Conservation (phyloP, 192 early-diverging fungal species). For the Ramicandelaber brevisporus region DNA sequence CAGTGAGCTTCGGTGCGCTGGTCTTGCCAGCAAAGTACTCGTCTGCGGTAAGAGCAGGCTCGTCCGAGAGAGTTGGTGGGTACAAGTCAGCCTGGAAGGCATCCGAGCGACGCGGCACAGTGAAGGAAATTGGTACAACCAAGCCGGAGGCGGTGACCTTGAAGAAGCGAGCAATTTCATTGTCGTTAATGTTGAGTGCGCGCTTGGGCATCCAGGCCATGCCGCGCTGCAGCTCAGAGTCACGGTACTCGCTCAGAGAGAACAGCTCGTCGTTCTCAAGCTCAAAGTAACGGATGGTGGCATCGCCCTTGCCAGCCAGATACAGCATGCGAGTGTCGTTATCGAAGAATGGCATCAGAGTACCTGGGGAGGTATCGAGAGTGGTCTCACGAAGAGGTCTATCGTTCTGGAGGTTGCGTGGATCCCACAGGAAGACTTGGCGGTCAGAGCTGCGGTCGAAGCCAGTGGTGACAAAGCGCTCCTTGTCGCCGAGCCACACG, state of each 20-base stretch:
- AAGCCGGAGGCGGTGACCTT: conserved; percentile 62
- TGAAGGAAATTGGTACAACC: conserved; percentile 92
- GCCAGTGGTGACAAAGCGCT: conserved; percentile 72
- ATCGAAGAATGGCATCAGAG: conserved; percentile 96
- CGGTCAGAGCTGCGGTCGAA: conserved; percentile 84
- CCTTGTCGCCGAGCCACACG: conserved; percentile 58
- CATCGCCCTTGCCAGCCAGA: conserved; percentile 93
- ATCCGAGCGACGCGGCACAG: conserved; percentile 85
- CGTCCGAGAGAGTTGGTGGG: conserved; percentile 57
- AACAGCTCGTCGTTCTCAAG: conserved; percentile 83
- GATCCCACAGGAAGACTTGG: conserved; percentile 83
- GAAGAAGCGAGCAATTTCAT: conserved; percentile 80
- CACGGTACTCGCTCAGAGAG: conserved; percentile 69
- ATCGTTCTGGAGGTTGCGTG: conserved; percentile 21
- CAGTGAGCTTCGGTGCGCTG: conserved; percentile 57
- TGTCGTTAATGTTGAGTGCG: conserved; percentile 55
- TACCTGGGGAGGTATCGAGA: conserved; percentile 81
- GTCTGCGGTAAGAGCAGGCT: conserved; percentile 64
- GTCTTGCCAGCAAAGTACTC: conserved; percentile 79
- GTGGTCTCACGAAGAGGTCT: conserved; percentile 46
- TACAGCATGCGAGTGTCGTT: conserved; percentile 71
- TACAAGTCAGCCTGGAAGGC: conserved; percentile 91
- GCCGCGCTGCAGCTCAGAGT: conserved; percentile 78
- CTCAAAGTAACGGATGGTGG: conserved; percentile 97
- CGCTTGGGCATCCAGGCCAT: conserved; percentile 86